These are phyloP conservation scores for Quercus alba DNA, from an alignment of 306 rosid genomes.

Conservation along the genomic window DNA sequence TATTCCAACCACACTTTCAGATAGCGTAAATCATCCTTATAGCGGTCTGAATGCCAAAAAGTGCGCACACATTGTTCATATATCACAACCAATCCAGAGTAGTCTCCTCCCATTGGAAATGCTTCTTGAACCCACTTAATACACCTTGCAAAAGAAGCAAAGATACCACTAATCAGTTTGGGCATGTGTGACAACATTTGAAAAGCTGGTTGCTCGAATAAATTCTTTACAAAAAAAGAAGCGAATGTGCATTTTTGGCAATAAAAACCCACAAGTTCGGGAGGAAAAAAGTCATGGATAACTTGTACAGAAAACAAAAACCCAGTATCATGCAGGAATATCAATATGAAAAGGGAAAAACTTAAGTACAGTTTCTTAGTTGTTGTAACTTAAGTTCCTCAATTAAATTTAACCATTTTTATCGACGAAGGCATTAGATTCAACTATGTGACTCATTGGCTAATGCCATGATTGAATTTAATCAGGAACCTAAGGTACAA, in stretches of 20 bases:
- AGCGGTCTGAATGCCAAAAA: constrained; percentile 82
- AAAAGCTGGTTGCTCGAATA: neutral
- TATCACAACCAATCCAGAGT: constrained; percentile 79
- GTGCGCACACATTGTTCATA: constrained; percentile 90
- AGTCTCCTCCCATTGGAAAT: constrained; percentile 89
- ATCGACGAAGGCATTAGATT: too few relatives aligned
- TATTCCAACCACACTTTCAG: constrained; percentile 98
- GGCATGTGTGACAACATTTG: neutral
- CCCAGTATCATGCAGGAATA: neutral
- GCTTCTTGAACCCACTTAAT: constrained; percentile 97
- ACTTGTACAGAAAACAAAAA: neutral
- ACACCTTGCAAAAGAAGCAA: constrained; percentile 45
- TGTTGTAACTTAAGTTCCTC: too few relatives aligned
- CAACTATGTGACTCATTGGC: too few relatives aligned
- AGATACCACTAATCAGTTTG: neutral
- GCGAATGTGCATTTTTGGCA: neutral
- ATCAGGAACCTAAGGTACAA: too few relatives aligned
- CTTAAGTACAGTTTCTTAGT: too few relatives aligned
- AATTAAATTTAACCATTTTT: too few relatives aligned
- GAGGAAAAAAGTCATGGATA: neutral
- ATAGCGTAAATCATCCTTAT: constrained; percentile 84
- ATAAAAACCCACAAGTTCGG: neutral
- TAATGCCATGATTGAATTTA: too few relatives aligned
- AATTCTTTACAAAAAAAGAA: neutral
- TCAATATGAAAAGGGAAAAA: neutral